phyloP scores from a whole-genome alignment of 495 filamentous ascomycete species.

The Penicillium soppii region DNA sequence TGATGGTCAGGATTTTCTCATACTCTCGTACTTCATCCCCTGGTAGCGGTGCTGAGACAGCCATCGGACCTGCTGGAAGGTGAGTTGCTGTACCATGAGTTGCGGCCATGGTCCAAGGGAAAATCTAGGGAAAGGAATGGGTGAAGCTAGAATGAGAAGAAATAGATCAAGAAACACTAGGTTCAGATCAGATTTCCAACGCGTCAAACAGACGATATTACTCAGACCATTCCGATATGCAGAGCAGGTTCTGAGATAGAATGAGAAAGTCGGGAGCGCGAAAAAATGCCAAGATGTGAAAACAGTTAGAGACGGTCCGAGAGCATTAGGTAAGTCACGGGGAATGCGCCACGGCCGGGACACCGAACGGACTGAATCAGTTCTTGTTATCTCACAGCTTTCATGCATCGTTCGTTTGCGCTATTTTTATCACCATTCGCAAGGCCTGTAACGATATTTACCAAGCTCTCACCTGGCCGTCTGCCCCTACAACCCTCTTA shows the following conservation, averaged over 20 bases:
- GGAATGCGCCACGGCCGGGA: neutral
- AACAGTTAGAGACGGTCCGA: slow-evolving; percentile 13
- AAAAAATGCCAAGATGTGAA: slow-evolving; percentile 3
- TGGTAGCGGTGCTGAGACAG: slow-evolving; percentile 29
- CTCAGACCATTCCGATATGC: slow-evolving; percentile 3
- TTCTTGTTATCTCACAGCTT: neutral
- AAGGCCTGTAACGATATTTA: slow-evolving; percentile 4
- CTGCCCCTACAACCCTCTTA: neutral
- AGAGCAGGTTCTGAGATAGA: slow-evolving; percentile 2
- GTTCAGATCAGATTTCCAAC: neutral
- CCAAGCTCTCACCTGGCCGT: slow-evolving; percentile 1
- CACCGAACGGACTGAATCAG: neutral
- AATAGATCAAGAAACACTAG: neutral
- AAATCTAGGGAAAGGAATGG: slow-evolving; percentile 9
- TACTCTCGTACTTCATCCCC: slow-evolving; percentile 52
- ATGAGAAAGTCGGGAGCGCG: neutral
- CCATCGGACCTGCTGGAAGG: slow-evolving; percentile 32
- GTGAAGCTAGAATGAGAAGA: slow-evolving; percentile 2
- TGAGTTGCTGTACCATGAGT: slow-evolving; percentile 33
- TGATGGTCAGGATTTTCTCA: slow-evolving; percentile 72
- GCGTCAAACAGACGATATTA: neutral
- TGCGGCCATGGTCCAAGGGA: slow-evolving; percentile 37
- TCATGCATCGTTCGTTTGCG: slow-evolving; percentile 19
- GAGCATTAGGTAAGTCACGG: slow-evolving; percentile 26
- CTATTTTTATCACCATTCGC: slow-evolving; percentile 3